A percentile compares a stretch with the other conserved stretches of the same genome.
Conservation (phyloP, 1,284 basidiomycete genomes). For the Sporisorium sorghi region DNA sequence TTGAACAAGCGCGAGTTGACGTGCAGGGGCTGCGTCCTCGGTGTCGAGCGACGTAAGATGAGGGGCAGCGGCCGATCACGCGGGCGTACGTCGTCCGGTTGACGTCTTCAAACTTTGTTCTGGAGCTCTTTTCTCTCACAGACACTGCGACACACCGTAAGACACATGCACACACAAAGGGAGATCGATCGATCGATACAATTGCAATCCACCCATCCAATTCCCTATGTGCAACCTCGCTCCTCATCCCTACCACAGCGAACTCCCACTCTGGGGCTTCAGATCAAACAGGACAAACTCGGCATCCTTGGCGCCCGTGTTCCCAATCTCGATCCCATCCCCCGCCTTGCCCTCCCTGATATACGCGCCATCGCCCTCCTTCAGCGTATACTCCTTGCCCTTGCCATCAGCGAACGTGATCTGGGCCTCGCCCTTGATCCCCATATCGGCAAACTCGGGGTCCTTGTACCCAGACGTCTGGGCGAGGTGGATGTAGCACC, state of each 20-base stretch:
- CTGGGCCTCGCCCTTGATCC: slow-evolving; percentile 66
- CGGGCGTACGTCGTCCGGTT: too few species aligned
- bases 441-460: slow-evolving; percentile 69
- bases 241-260: slow-evolving; percentile 1
- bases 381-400: slow-evolving; percentile 70
- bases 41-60: too few species aligned
- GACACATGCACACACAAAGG: background rate
- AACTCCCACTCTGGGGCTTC: slow-evolving; percentile 2
- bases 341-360: slow-evolving; percentile 41
- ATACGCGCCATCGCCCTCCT: slow-evolving; percentile 54
- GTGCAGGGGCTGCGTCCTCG: too few species aligned
- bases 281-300: slow-evolving; percentile 52
- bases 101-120: too few species aligned
- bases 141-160: too few species aligned
- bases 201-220: too few species aligned
- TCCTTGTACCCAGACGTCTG: slow-evolving; percentile 52
- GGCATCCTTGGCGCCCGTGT: slow-evolving; percentile 23
- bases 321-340: slow-evolving; percentile 29
- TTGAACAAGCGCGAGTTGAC: too few species aligned
- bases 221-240: too few species aligned
- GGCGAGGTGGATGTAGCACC: slow-evolving; percentile 61
- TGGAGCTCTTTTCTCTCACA: background rate
- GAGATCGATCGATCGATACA: too few species aligned
- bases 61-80: too few species aligned
- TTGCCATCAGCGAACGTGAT: slow-evolving; percentile 72